Evolutionary conservation across 805 yeast species (phyloP).

Genomic region (Diddensiella santjacobensis): DNA sequence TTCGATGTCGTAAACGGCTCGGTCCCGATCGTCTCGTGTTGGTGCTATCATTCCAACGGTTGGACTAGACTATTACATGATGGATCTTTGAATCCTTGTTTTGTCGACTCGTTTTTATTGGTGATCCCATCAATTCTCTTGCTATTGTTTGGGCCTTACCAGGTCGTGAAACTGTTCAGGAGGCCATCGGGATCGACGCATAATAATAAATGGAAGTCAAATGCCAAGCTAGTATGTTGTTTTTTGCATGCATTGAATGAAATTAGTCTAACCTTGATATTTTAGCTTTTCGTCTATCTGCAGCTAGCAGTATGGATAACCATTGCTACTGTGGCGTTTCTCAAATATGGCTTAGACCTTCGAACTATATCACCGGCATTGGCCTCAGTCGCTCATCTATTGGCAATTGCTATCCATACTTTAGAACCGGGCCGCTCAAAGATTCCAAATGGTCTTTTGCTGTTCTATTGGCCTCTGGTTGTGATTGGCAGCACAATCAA

Average conservation of each 20-base stretch:
- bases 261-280: not conserved
- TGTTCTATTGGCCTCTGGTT: constrained; percentile 17
- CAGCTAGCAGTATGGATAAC: constrained; percentile 9
- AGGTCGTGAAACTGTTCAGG: not conserved
- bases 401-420: constrained; percentile 15
- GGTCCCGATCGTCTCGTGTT: too few species aligned
- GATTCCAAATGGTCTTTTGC: constrained; percentile 19
- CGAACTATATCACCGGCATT: constrained; percentile 11
- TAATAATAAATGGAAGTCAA: not conserved
- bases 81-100: constrained; percentile 23
- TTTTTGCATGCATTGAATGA: too few species aligned
- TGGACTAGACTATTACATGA: constrained; percentile 16
- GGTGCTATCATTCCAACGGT: constrained; percentile 12
- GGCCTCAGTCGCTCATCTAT: constrained; percentile 3
- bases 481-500: constrained; percentile 17
- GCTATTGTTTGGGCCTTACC: constrained; percentile 9
- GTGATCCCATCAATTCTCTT: constrained; percentile 14
- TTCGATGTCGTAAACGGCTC: too few species aligned
- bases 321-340: not conserved
- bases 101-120: constrained; percentile 18
- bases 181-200: not conserved
- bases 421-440: constrained; percentile 14
- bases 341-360: constrained; percentile 9
- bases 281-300: constrained; percentile 3
- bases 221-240: not conserved